Evolutionary conservation across 2,329 filamentous ascomycete species (phyloP), one percentile per base, ranked within the genome.

Genomic region (Cordyceps militaris): DNA sequence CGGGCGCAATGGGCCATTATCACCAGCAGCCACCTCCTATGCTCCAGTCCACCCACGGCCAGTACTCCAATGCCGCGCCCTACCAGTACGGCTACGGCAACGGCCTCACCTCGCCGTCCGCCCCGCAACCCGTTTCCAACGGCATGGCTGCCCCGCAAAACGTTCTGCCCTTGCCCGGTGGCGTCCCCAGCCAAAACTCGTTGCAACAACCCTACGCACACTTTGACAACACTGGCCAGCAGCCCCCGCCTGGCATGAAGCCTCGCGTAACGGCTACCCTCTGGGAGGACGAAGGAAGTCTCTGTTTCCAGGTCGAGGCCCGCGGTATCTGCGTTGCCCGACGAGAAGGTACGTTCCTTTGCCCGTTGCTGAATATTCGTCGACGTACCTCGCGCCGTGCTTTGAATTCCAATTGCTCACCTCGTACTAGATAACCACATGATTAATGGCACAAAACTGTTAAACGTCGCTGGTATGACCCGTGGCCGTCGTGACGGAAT

Each of bases 401-500:
- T 30, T 11, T 47, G 7, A 4, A 50, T 61, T 8, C 63, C 1
- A 23, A 3, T 21, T 40, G 5, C 36, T 44, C 5, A 30, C 21
- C 5, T 34, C 49, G 19, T 13, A n/a, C 21, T 24, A 54, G 93
- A 97, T 67, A 97, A 97, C 73, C 91, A 96, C 75, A 97, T 99
- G 90, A 97, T 99, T 73, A 99, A 97, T 67, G 94, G 94, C 19
- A 99, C 94, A 1, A 99, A 97, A 73, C 79, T 99, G 58, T 77
- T 97, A 59, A 99, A 99, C 64, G 94, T 99, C 55, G 94, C 94
- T 52, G 93, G 94, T 13, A 99, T 99, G 94, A 99, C 94, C 14
- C 84, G 94, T 71, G 94, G 94, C 57, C 87, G 94, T 63, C 84
- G 94, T 67, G 94, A 99, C 69, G 94, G 94, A 49, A 97, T 99